Base-by-base conservation (phyloP, 2,329 filamentous ascomycete genomes). In the Metarhizium brunneum region DNA sequence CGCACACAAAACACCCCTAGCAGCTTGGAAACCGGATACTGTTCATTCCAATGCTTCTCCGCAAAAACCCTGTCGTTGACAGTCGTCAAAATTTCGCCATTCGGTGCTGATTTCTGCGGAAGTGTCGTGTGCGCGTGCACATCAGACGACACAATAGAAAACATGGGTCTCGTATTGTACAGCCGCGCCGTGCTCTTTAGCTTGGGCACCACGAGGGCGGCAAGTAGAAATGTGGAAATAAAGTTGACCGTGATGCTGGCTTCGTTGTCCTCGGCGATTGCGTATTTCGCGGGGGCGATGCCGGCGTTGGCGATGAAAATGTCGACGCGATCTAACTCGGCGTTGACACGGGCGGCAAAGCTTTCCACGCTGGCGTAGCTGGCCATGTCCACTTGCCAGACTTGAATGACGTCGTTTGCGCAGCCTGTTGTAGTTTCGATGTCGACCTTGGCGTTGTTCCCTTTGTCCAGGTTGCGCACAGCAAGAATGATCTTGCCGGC, bases 221-320 rank as follows among this genome's bases (percentile, higher is more conserved):
- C 75, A 0, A 84, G 67, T 2, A 84, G 62, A 45, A 82, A 72
- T 0, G 77, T 81, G 13, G 69, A 72, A 55, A 84, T 68, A 10
- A 81, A 76, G 55, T 84, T 84, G 54, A 79, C 73, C 0, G 75
- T 78, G 43, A 84, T 66, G 0, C 65, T 74, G 16, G 60, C 64
- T 65, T 84, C 81, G 43, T 77, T 68, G 0, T 69, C 74, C 54
- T 80, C 77, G 3, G 66, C 66, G 54, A 68, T 77, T 0, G 65
- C 55, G 2, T 6, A 14, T 0, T 69, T 71, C 0, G 36, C 45
- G 2, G 47, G 36, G 20, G 67, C 68, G 4, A 82, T 60, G 1
- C 76, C 69, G 2, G 70, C 70, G 45, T 73, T 81, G 52, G 69
- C 66, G 29, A 78, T 61, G 40, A 74, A 65, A 30, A 71, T 69